A percentile compares a stretch with the other conserved stretches of the same genome.
Conservation (phyloP, 148 eudicot genomes). For the Diospyros lotus region DNA sequence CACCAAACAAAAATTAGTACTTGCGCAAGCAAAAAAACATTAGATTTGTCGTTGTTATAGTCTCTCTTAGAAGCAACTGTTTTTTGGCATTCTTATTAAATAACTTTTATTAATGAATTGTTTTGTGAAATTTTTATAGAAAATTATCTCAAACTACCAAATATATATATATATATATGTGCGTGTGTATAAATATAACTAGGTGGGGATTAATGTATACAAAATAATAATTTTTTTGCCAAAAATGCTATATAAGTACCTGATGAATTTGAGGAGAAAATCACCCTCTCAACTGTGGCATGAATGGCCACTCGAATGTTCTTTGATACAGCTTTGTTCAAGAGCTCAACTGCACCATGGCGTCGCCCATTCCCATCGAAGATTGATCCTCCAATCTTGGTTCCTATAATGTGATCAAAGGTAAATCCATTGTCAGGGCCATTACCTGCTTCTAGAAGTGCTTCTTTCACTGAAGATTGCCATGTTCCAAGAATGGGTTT, state of each 20-base stretch:
- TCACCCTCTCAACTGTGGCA: conserved; percentile 16
- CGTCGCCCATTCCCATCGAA: conserved; percentile 15
- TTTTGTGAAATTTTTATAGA: no score
- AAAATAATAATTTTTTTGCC: neutral
- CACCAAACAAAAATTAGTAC: neutral
- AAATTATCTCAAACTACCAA: no score
- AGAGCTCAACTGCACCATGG: conserved; percentile 15
- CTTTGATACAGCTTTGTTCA: conserved; percentile 8
- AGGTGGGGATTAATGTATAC: no score
- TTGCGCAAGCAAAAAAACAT: no score
- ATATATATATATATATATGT: no score
- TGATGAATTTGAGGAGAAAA: conserved; percentile 9
- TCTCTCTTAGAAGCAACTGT: no score
- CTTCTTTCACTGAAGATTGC: conserved; percentile 12
- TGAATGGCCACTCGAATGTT: conserved; percentile 12
- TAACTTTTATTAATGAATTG: no score
- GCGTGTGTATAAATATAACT: no score
- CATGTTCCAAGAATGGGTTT: neutral
- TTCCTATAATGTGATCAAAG: conserved; percentile 12
- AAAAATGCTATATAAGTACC: neutral
- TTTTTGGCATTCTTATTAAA: no score
- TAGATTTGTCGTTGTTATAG: no score
- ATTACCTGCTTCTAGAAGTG: neutral
- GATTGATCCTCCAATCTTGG: conserved; percentile 4
- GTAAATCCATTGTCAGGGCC: conserved; percentile 14